Conservation (phyloP, 768 basidiomycete genomes). For the Galerina sulciceps region DNA sequence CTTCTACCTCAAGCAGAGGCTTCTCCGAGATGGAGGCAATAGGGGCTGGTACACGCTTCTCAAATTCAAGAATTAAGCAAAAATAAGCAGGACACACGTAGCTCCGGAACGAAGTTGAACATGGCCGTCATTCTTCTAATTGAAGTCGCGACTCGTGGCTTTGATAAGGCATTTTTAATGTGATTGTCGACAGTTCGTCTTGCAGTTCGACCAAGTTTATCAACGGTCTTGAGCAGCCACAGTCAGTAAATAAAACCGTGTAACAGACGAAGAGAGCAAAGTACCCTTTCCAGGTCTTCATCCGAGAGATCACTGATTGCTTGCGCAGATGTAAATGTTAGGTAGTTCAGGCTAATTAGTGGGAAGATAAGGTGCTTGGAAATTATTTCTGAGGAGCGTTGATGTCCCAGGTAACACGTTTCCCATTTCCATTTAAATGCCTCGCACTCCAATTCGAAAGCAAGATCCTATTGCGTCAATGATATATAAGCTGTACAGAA, state of each 20-base stretch:
- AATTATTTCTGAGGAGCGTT: conserved; percentile 69
- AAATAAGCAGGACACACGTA: conserved; percentile 53
- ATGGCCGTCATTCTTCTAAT: conserved; percentile 74
- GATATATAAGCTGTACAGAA: conserved; percentile 7
- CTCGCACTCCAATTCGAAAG: conserved; percentile 61
- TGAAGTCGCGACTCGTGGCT: conserved; percentile 68
- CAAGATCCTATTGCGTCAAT: conserved; percentile 56
- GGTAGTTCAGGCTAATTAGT: conserved; percentile 70
- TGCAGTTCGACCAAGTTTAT: conserved; percentile 71
- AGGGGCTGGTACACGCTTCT: conserved; percentile 45
- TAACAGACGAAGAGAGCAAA: neutral
- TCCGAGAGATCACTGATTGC: conserved; percentile 58
- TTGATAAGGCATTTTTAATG: conserved; percentile 71
- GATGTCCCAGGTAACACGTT: conserved; percentile 65
- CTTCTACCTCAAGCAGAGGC: conserved; percentile 41
- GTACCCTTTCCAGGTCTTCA: conserved; percentile 70
- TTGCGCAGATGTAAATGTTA: conserved; percentile 68
- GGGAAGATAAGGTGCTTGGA: conserved; percentile 82
- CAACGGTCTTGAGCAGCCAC: conserved; percentile 47
- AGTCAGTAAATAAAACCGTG: neutral
- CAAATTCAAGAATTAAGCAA: conserved; percentile 13
- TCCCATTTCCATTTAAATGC: conserved; percentile 84
- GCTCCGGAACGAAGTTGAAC: conserved; percentile 66
- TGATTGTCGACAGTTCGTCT: conserved; percentile 73
- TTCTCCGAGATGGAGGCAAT: conserved; percentile 50